Evolutionary conservation across 1,284 basidiomycete genomes (phyloP), one percentile per base, ranked within the genome.

Genomic region (Sanghuangporus baumii): DNA sequence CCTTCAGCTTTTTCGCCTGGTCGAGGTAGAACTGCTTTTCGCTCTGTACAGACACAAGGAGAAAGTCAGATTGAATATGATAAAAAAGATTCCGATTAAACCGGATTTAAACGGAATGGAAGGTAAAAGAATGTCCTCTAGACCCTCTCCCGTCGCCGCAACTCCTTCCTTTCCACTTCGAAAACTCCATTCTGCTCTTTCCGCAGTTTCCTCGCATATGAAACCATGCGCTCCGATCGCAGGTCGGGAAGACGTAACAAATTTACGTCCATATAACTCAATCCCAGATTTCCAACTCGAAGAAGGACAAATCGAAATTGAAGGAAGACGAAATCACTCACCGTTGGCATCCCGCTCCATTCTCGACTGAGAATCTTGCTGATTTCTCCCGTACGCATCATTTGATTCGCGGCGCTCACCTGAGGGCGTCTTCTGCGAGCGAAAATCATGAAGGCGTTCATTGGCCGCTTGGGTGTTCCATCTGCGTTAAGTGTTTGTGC

Each of bases 391-490:
- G 90, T 93, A 50, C 90, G 85, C 88, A 93, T 88, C 59, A 88
- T 83, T 71, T 91, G 88, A 72, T 93, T 89, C 66, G 88, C 87
- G 18, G 88, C 84, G 5, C 88, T 86, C 40, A 93, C 88, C 73
- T 93, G 87, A 16, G 91, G 91, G 38, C 90, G 76, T 61, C 90
- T 79, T 62, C 85, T 81, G n/a, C 90, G 83, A 62, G 91, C 91
- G 69, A 92, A 93, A 65, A 93, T 93, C 90, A 93, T 93, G 76
- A 93, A 93, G 26, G 90, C 91, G 72, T 93, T 93, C 90, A 93
- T 93, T 47, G 90, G 90, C 11, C 90, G 84, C 71, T 91, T 91
- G 26, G 91, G 90, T 48, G 90, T 92, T 38, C 90, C 90, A 70
- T 93, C 90, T 0, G 88, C 79, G 71, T 93, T 93, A 62, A 93